Evolutionary conservation across 495 filamentous ascomycete species (phyloP).

Genomic region (Hapsidospora chrysogenum): DNA sequence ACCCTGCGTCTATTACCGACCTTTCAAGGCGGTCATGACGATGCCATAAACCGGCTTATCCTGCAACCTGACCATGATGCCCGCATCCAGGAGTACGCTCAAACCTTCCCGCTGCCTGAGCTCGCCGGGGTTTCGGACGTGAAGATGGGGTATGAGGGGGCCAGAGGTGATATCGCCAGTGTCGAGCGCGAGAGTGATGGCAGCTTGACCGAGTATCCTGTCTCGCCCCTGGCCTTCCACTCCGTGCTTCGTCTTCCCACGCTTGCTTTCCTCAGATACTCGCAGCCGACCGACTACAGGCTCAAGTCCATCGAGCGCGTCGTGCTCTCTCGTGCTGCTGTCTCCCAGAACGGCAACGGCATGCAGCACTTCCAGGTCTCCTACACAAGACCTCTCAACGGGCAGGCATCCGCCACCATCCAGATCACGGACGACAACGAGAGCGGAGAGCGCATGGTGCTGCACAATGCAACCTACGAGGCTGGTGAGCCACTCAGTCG

Average conservation of each 20-base stretch:
- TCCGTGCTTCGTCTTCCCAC: neutral
- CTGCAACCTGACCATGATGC: neutral
- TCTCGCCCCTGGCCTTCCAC: neutral
- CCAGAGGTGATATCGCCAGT: too few species aligned
- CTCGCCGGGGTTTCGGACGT: neutral
- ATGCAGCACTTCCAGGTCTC: neutral
- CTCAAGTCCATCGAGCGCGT: neutral
- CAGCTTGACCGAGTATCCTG: too few species aligned
- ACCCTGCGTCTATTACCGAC: too few species aligned
- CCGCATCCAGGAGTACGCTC: neutral
- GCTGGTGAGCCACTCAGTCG: neutral
- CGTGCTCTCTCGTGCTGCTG: neutral
- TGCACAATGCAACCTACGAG: neutral
- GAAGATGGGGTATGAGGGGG: too few species aligned
- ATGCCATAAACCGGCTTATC: too few species aligned
- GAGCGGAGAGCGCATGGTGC: neutral
- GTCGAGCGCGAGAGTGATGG: too few species aligned
- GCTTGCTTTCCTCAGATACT: neutral
- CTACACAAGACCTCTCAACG: neutral
- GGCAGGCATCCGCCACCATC: neutral
- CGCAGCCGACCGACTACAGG: neutral
- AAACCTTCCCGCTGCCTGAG: neutral
- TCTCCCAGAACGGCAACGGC: neutral
- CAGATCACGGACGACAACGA: neutral
- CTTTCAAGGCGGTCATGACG: too few species aligned